These are phyloP conservation scores for Rhizoclosmatium sp. DNA, from an alignment of 192 early-diverging fungal genomes.

Conservation along the genomic window DNA sequence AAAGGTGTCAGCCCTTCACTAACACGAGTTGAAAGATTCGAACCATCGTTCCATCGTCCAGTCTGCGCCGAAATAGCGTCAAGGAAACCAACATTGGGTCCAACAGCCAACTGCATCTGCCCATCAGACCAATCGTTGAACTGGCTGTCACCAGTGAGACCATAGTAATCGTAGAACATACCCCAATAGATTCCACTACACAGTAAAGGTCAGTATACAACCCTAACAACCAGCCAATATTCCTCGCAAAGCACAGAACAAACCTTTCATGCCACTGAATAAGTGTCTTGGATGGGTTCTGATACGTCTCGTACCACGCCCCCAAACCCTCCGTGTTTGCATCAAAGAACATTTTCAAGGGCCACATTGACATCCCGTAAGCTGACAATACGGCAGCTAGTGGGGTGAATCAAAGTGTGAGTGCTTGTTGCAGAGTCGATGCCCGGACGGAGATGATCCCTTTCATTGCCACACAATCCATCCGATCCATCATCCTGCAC, in stretches of 20 bases:
- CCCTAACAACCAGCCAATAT: neutral
- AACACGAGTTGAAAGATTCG: neutral
- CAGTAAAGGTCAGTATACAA: neutral
- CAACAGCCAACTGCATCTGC: constrained; percentile 15
- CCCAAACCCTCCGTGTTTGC: neutral
- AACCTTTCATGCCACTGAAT: constrained; percentile 35
- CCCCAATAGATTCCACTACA: constrained; percentile 12
- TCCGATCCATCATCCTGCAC: no score
- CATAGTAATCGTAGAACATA: constrained; percentile 28
- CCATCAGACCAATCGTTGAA: constrained; percentile 29
- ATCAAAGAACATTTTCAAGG: constrained; percentile 18
- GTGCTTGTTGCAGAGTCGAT: no score
- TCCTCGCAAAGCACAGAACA: no score
- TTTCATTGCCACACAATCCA: no score
- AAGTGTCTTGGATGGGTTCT: neutral
- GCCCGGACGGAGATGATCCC: no score
- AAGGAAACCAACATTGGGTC: constrained; percentile 23
- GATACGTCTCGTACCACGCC: constrained; percentile 1
- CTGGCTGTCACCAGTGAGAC: constrained; percentile 20
- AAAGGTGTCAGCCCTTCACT: no score
- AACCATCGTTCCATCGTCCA: constrained; percentile 11
- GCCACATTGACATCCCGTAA: neutral
- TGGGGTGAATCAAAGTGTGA: no score
- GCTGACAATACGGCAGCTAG: constrained; percentile 17
- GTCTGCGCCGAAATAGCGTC: neutral